Evolutionary conservation across 2,329 filamentous ascomycete species (phyloP), one percentile per base, ranked within the genome.

Genomic region (Podosphaera aphanis): DNA sequence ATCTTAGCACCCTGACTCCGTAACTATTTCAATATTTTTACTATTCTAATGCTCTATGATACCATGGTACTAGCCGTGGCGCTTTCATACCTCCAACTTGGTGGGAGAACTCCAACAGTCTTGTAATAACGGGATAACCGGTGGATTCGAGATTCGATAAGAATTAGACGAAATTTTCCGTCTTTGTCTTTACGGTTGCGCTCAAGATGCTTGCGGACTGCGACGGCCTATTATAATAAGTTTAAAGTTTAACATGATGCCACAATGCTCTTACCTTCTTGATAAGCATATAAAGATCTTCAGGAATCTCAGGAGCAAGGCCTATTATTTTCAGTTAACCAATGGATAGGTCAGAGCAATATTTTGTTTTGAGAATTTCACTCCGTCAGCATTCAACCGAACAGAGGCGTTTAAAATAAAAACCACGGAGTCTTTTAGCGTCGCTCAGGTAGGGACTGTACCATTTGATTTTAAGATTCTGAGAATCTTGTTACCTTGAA

Each of bases 111-210:
- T 65, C 74, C 75, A 63, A 78, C 88, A 66, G 85, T 88, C 83
- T 94, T 95, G 83, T 95, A 98, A 82, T 95, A 95, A 60, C 90
- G 82, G 64, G 85, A 90, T 59, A 98, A 82, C 73, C 90, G 88
- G 82, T 98, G 90, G 70, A 98, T 95, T 71, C 92, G 84, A 66
- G 90, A 95, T 77, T 98, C 90, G 71, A 98, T 93, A 61, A 98
- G 82, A 88, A 98, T 98, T 57, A 98, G 83, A 65, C 90, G 88
- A 83, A 98, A 98, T 77, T 98, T 98, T 75, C 80, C 83, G 77
- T 98, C 90, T 76, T 85, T 93, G 77, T 98, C 90, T 79, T 98
- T 98, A 71, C 90, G 88, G 81, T 98, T 98, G 71, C 84, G 84
- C 79, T 94, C 85, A 59, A 98, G 84, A 73, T 98, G 92, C 83